These are phyloP conservation scores for Quercus dentata DNA, from an alignment of 306 rosid genomes.

Conservation along the genomic window DNA sequence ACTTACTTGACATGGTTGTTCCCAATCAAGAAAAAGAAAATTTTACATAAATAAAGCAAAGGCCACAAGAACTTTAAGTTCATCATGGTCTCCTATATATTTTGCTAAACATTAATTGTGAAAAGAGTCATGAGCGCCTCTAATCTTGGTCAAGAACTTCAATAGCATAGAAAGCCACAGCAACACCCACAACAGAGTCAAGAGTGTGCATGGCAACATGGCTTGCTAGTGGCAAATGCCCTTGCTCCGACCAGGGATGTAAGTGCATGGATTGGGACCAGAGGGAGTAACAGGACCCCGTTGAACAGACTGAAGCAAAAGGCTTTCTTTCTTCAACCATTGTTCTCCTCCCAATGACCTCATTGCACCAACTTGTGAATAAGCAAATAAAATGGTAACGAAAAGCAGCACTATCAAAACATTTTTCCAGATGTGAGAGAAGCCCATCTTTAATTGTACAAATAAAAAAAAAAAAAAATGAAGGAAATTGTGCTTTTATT, in stretches of 20 bases:
- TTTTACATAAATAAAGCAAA: background rate
- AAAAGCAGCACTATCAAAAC: slow-evolving; percentile 7
- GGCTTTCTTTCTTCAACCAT: slow-evolving; percentile 17
- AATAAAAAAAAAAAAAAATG: no score
- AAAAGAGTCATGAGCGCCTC: background rate
- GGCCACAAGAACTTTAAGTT: background rate
- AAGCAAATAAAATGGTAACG: slow-evolving; percentile 11
- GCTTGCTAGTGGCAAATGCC: slow-evolving; percentile 4
- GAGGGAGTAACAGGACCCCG: background rate
- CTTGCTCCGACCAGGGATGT: slow-evolving; percentile 12
- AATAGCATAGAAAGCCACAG: background rate
- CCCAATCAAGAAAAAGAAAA: background rate
- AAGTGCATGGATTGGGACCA: slow-evolving; percentile 22
- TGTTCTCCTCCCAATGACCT: slow-evolving; percentile 22
- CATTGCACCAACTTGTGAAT: slow-evolving; percentile 25
- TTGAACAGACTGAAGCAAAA: slow-evolving; percentile 13
- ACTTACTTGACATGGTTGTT: background rate
- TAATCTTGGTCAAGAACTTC: background rate
- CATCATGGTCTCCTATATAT: background rate
- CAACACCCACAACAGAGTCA: background rate
- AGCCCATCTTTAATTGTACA: slow-evolving; percentile 11
- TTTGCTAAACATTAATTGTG: background rate
- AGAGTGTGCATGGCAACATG: background rate
- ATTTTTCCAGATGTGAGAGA: slow-evolving; percentile 3
- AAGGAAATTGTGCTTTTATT: background rate